phyloP scores from a whole-genome alignment of 1,284 basidiomycete genomes.

The Marasmius fiardii region DNA sequence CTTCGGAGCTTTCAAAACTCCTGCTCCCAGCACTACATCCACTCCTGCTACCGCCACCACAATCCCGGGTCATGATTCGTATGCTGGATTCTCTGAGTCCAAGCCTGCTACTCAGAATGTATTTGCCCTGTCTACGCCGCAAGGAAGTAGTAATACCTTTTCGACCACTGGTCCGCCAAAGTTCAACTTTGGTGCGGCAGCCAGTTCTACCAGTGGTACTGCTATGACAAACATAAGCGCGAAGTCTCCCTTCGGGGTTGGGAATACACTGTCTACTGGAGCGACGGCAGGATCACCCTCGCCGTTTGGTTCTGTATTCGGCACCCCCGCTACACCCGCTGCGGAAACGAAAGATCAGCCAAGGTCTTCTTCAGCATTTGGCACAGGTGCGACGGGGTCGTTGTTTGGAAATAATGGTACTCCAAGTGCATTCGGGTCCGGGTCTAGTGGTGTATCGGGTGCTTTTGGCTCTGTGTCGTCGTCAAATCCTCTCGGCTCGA shows the following conservation, averaged over 20 bases:
- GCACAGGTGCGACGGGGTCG: background rate
- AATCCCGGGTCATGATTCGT: too few species aligned
- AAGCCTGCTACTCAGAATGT: background rate
- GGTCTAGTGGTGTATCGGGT: conserved; percentile 7
- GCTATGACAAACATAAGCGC: background rate
- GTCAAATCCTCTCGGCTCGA: background rate
- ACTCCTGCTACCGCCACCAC: background rate
- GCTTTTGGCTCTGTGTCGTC: background rate
- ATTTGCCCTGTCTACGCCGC: background rate
- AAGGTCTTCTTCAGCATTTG: conserved; percentile 2
- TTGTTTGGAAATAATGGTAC: background rate
- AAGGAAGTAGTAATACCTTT: background rate
- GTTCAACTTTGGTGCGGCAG: conserved; percentile 7
- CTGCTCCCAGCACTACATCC: background rate
- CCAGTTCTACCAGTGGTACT: background rate
- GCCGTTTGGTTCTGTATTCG: background rate
- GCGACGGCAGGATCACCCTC: background rate
- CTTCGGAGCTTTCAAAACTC: conserved; percentile 14
- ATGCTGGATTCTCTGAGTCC: background rate
- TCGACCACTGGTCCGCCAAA: conserved; percentile 5
- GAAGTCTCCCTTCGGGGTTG: background rate
- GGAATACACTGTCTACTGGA: background rate
- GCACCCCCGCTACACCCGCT: background rate
- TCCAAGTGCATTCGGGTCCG: conserved; percentile 5
- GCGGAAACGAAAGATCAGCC: background rate